Evolutionary conservation across 345 rosid genomes (phyloP).

Genomic region (Hypericum perforatum): DNA sequence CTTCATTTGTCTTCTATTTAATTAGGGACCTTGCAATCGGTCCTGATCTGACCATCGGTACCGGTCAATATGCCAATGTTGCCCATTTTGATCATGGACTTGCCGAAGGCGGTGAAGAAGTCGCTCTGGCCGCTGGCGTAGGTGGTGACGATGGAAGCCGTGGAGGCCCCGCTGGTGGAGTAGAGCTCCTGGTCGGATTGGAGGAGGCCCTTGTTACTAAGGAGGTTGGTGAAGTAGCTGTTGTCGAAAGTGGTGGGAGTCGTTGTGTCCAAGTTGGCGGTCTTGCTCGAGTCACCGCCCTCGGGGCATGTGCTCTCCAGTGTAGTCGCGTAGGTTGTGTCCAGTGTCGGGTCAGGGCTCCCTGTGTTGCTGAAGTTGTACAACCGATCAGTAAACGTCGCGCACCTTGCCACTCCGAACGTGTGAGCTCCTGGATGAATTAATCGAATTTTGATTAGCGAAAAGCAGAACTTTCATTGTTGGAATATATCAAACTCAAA

Average conservation of each 20-base stretch:
- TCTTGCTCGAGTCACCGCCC: constrained; percentile 17
- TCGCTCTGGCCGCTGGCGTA: constrained; percentile 38
- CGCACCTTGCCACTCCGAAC: constrained; percentile 40
- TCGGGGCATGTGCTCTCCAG: constrained; percentile 25
- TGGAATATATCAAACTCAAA: too few species aligned
- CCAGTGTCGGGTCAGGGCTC: constrained; percentile 1
- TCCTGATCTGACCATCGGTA: constrained; percentile 50
- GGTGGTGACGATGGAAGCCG: constrained; percentile 35
- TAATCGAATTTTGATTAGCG: neutral
- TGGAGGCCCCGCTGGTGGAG: constrained; percentile 37
- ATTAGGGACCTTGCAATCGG: constrained; percentile 41
- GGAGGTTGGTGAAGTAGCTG: constrained; percentile 24
- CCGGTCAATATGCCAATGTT: constrained; percentile 51
- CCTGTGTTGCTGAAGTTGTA: constrained; percentile 30
- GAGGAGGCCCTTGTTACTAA: constrained; percentile 26
- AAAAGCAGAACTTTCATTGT: neutral
- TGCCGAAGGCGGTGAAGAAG: constrained; percentile 52
- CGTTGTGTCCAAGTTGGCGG: constrained; percentile 29
- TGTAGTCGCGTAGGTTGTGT: constrained; percentile 20
- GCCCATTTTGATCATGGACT: constrained; percentile 81
- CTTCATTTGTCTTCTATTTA: neutral
- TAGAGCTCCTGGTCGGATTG: constrained; percentile 62
- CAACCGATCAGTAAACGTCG: constrained; percentile 25
- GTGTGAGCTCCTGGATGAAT: constrained; percentile 28
- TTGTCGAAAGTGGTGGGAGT: constrained; percentile 31